phyloP scores from a whole-genome alignment of 768 basidiomycete species.

The Dioszegia crocea region DNA sequence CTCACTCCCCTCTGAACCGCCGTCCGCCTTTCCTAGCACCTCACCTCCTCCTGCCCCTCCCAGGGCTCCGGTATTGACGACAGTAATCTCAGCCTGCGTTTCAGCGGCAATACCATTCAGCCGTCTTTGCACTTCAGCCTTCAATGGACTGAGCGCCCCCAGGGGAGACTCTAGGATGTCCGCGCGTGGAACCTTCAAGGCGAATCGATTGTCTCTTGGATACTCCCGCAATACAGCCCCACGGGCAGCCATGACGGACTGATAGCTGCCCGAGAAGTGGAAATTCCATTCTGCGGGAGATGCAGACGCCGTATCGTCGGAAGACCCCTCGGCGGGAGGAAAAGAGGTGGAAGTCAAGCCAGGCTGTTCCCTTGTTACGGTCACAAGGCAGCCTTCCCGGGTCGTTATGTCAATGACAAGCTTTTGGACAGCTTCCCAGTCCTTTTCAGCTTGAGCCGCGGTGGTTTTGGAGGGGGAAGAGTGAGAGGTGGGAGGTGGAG shows the following conservation, averaged over 20 bases:
- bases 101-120: conserved; percentile 93
- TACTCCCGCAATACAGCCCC: conserved; percentile 82
- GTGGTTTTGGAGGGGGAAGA: conserved; percentile 9
- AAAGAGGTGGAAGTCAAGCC: not conserved
- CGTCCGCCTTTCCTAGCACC: not conserved
- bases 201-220: conserved; percentile 64
- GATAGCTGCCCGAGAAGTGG: conserved; percentile 82
- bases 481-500: conserved; percentile 24
- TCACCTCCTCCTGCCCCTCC: not conserved
- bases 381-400: conserved; percentile 75
- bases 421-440: conserved; percentile 71
- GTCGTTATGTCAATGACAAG: conserved; percentile 74
- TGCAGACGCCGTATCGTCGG: conserved; percentile 14
- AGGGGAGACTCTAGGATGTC: conserved; percentile 77
- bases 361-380: conserved; percentile 58
- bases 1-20: not conserved
- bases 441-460: conserved; percentile 51
- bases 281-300: conserved; percentile 62
- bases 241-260: conserved; percentile 84
- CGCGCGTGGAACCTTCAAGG: conserved; percentile 84
- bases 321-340: conserved; percentile 12
- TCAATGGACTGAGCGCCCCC: conserved; percentile 63
- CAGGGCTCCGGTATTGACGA: conserved; percentile 52
- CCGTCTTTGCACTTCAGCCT: conserved; percentile 71
- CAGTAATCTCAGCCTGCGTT: conserved; percentile 87